Evolutionary conservation across 169 alveolate species (phyloP).

Genomic region (Cryptosporidium ryanae): DNA sequence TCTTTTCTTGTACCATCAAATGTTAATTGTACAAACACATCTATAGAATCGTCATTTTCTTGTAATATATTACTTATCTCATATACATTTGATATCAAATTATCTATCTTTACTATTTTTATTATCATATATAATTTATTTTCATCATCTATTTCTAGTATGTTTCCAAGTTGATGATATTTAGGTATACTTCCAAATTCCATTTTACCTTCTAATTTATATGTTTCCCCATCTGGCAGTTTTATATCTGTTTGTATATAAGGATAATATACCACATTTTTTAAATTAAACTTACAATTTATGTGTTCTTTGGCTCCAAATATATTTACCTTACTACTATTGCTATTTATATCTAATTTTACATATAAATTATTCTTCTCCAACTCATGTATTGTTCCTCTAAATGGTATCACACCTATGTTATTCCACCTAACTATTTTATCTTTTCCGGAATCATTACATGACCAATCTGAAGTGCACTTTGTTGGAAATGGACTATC

Average conservation of each 20-base stretch:
- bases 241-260: constrained; percentile 44
- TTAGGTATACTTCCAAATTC: constrained; percentile 74
- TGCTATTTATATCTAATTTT: constrained; percentile 16
- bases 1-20: constrained; percentile 72
- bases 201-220: constrained; percentile 64
- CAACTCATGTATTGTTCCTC: constrained; percentile 74
- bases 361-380: constrained; percentile 46
- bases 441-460: constrained; percentile 7
- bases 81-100: constrained; percentile 31
- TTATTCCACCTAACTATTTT: constrained; percentile 57
- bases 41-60: constrained; percentile 62
- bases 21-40: constrained; percentile 59
- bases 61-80: constrained; percentile 57
- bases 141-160: constrained; percentile 73
- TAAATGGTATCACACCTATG: constrained; percentile 58
- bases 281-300: constrained; percentile 30
- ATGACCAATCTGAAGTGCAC: constrained; percentile 54
- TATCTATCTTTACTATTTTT: constrained; percentile 46
- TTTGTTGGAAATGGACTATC: constrained; percentile 68
- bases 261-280: constrained; percentile 65
- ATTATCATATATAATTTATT: constrained; percentile 51
- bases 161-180: constrained; percentile 72
- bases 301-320: constrained; percentile 13
- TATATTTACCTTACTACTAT: background rate
- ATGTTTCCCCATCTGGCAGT: constrained; percentile 57